Conservation (phyloP, 2,329 filamentous ascomycete species). For the Huntiella moniliformis region DNA sequence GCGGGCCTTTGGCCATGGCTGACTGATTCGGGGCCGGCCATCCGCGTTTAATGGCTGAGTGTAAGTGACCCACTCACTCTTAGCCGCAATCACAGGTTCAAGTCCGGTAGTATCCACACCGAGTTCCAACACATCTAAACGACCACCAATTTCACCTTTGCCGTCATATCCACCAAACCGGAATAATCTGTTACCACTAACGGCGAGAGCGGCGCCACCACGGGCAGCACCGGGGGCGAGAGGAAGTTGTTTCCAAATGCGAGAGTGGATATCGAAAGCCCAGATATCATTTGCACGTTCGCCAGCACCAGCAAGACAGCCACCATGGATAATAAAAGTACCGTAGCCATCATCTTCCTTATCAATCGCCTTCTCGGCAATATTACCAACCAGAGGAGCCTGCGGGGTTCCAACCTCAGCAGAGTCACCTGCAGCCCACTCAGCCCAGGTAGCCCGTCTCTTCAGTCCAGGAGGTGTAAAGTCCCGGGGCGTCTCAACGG, state of each 20-base stretch:
- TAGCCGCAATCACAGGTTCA: conserved; percentile 32
- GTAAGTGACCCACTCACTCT: conserved; percentile 36
- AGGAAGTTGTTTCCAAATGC: conserved; percentile 49
- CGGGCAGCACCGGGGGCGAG: conserved; percentile 47
- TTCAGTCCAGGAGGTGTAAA: conserved; percentile 22
- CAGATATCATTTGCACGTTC: conserved; percentile 50
- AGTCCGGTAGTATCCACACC: conserved; percentile 29
- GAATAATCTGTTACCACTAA: conserved; percentile 46
- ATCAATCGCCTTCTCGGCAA: conserved; percentile 38
- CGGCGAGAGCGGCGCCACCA: conserved; percentile 48
- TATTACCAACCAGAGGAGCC: conserved; percentile 35
- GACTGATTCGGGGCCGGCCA: neutral
- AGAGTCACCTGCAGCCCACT: conserved; percentile 36
- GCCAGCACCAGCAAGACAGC: conserved; percentile 41
- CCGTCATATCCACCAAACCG: conserved; percentile 71
- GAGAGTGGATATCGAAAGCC: conserved; percentile 50
- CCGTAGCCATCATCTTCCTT: conserved; percentile 44
- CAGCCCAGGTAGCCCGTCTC: conserved; percentile 29
- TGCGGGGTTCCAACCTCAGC: conserved; percentile 39
- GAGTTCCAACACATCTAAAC: conserved; percentile 46
- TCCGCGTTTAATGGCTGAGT: conserved; percentile 18
- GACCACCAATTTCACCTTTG: conserved; percentile 46
- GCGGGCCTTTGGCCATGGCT: conserved; percentile 7
- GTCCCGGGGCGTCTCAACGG: conserved; percentile 37
- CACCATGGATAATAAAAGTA: conserved; percentile 59